Conservation (phyloP, 129 eudicot species). For the Solidago caesia region DNA sequence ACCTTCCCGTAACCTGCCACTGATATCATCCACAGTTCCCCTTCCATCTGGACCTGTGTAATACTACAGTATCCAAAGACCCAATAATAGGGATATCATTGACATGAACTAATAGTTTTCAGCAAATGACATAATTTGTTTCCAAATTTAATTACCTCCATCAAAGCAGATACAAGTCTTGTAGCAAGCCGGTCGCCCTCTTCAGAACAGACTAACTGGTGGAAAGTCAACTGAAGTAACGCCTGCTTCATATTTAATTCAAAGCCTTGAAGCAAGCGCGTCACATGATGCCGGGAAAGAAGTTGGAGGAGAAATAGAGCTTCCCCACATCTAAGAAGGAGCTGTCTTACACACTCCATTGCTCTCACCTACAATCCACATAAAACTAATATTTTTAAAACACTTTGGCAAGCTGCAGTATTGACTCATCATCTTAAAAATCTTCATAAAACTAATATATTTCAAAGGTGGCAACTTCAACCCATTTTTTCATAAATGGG, state of each 20-base stretch:
- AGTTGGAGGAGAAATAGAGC: conserved; percentile 89
- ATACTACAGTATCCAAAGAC: conserved; percentile 53
- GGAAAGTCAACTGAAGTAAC: conserved; percentile 74
- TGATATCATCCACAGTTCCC: conserved; percentile 96
- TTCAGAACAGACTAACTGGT: conserved; percentile 89
- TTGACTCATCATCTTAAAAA: background rate
- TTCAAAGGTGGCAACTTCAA: background rate
- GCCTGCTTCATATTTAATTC: conserved; percentile 53
- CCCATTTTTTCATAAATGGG: background rate
- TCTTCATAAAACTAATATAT: background rate
- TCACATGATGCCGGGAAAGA: conserved; percentile 80
- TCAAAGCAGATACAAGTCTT: conserved; percentile 79
- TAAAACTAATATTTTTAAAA: background rate
- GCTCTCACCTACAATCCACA: conserved; percentile 71
- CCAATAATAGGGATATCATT: conserved; percentile 28
- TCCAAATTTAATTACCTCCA: conserved; percentile 62
- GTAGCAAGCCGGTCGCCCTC: conserved; percentile 92
- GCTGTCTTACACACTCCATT: conserved; percentile 89
- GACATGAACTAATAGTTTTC: background rate
- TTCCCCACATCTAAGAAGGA: conserved; percentile 90
- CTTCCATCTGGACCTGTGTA: conserved; percentile 98
- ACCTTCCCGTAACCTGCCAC: conserved; percentile 80
- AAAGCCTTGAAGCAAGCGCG: conserved; percentile 72
- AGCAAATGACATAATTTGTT: background rate
- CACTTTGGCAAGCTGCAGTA: background rate